A percentile compares a stretch with the other conserved stretches of the same genome.
phyloP scores from a whole-genome alignment of 495 filamentous ascomycete genomes.

The Daldinia concentrica region DNA sequence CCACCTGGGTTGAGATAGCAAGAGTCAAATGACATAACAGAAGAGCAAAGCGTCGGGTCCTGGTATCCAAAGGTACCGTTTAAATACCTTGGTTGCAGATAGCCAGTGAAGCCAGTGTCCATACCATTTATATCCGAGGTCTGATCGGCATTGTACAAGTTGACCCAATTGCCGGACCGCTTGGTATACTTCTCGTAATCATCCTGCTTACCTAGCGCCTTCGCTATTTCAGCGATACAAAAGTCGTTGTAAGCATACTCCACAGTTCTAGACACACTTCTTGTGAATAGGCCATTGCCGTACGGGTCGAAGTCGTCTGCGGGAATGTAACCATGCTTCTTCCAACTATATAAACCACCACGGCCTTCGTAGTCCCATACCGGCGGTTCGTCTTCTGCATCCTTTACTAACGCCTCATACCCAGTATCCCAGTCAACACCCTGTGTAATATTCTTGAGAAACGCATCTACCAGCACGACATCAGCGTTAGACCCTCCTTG shows the following conservation, averaged over 20 bases:
- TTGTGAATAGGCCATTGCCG: slow-evolving; percentile 69
- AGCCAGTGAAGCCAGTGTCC: slow-evolving; percentile 68
- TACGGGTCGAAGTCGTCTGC: slow-evolving; percentile 68
- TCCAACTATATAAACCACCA: slow-evolving; percentile 70
- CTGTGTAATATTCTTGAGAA: slow-evolving; percentile 67
- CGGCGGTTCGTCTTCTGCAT: slow-evolving; percentile 72
- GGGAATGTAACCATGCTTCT: slow-evolving; percentile 70
- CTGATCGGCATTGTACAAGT: slow-evolving; percentile 69
- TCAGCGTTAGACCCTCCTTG: slow-evolving; percentile 80
- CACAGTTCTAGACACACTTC: slow-evolving; percentile 72
- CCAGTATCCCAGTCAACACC: slow-evolving; percentile 71
- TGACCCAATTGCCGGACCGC: slow-evolving; percentile 69
- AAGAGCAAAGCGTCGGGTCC: slow-evolving; percentile 61
- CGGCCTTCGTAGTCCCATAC: slow-evolving; percentile 75
- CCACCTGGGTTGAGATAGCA: slow-evolving; percentile 68
- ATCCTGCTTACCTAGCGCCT: slow-evolving; percentile 60
- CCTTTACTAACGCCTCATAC: slow-evolving; percentile 72
- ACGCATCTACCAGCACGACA: slow-evolving; percentile 70
- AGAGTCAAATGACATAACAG: slow-evolving; percentile 58
- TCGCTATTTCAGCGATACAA: slow-evolving; percentile 68
- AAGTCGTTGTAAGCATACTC: slow-evolving; percentile 80
- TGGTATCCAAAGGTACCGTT: slow-evolving; percentile 72
- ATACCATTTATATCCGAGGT: slow-evolving; percentile 63
- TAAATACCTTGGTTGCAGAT: slow-evolving; percentile 68
- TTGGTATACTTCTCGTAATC: slow-evolving; percentile 67